Evolutionary conservation across 2,329 filamentous ascomycete species (phyloP).

Genomic region (Dactylella cylindrospora): DNA sequence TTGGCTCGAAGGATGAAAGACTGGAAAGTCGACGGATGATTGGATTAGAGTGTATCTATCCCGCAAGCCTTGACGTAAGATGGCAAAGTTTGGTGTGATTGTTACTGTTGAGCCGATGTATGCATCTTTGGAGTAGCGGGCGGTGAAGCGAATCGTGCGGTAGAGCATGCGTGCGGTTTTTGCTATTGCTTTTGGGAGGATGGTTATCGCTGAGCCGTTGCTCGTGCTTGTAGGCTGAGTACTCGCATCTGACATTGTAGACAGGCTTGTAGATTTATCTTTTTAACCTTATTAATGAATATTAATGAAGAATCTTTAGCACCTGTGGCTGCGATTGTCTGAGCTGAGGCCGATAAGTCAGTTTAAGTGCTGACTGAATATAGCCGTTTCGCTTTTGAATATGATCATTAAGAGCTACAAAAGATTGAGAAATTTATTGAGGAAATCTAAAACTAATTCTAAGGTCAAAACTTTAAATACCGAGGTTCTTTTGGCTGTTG

Average conservation of each 20-base stretch:
- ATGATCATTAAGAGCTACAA: too few relatives aligned
- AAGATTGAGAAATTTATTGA: too few relatives aligned
- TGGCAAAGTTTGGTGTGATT: constrained; percentile 25
- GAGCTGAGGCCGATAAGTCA: too few relatives aligned
- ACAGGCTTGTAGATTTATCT: too few relatives aligned
- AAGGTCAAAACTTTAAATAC: too few relatives aligned
- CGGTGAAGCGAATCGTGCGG: constrained; percentile 18
- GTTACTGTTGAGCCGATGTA: constrained; percentile 36
- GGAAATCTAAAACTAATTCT: too few relatives aligned
- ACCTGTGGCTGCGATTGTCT: too few relatives aligned
- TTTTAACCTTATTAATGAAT: too few relatives aligned
- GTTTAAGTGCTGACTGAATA: too few relatives aligned
- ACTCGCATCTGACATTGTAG: constrained; percentile 16
- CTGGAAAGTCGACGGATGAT: constrained; percentile 31
- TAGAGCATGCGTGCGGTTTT: constrained; percentile 25
- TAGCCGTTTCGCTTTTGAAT: too few relatives aligned
- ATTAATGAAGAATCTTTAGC: too few relatives aligned
- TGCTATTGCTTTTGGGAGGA: constrained; percentile 27
- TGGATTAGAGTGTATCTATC: constrained; percentile 34
- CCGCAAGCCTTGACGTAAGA: constrained; percentile 27
- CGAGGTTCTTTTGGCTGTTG: too few relatives aligned
- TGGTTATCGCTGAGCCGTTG: constrained; percentile 15
- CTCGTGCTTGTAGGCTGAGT: constrained; percentile 3
- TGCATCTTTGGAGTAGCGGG: constrained; percentile 33
- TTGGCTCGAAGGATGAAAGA: constrained; percentile 30